Evolutionary conservation across 805 yeast genomes (phyloP), one percentile per base, ranked within the genome.

Genomic region (Kodamaea neixiangensis): DNA sequence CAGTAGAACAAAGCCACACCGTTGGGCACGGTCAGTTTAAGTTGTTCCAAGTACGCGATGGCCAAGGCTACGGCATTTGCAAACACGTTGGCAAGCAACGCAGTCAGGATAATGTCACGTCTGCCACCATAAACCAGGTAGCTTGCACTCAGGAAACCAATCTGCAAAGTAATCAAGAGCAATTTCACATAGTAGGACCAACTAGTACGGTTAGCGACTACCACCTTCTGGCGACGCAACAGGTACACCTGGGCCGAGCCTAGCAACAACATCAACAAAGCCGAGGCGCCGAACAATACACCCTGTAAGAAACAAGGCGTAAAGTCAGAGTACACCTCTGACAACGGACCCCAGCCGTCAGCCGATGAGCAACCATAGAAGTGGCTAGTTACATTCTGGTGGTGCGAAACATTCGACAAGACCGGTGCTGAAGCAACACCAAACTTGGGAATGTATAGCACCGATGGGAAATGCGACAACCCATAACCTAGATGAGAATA

Each of bases 1-100:
- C 97, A 93, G 68, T 81, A 93, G 55, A 86, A 75, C 37, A 93
- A 77, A 44, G 91, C 69, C 0, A 81, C 73, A 1, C 93, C 86
- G 57, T 78, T 81, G 1, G 97, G 83, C 18, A 88, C 79, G 40
- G 70, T 76, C 9, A 83, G 64, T 63, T 87, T 82, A 66, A 77
- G 80, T 60, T 83, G 86, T 64, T 93, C 97, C 52, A 87, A 64
- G 67, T 83, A 87, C 51, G 89, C 86, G 33, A 90, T 67, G 3
- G 71, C 67, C 14, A 79, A 63, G 0, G 83, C 87, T 4, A 87
- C 78, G 2, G 76, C 45, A 11, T 81, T 63, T 1, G 84, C 81
- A 2, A 70, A 52, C 0, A 75, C 53, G 44, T 77, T 71, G 47
- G 58, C 54, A 10, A 53, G 44, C 46, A 61, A 62, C 13, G 65